Evolutionary conservation across 306 rosid species (phyloP).

Genomic region (Dicorynia guianensis): DNA sequence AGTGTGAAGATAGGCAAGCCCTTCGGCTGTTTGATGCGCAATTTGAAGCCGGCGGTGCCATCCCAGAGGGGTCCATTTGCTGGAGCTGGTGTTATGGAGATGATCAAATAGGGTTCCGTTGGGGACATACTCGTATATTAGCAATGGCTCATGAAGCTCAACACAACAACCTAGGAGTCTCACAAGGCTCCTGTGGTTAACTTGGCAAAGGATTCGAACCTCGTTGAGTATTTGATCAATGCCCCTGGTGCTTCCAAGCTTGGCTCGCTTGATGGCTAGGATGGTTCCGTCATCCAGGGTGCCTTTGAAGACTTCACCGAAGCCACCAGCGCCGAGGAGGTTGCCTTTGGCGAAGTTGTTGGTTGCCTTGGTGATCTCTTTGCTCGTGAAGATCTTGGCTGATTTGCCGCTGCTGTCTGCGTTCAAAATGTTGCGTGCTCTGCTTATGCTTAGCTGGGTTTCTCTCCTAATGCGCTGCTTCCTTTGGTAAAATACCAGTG

Average conservation of each 20-base stretch:
- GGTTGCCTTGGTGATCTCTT: constrained; percentile 56
- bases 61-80: constrained; percentile 18
- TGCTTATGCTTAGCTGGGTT: constrained; percentile 19
- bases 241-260: constrained; percentile 48
- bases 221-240: constrained; percentile 57
- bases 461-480: constrained; percentile 14
- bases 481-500: constrained; percentile 10
- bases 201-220: constrained; percentile 62
- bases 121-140: constrained; percentile 49
- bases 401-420: constrained; percentile 49
- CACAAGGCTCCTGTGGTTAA: constrained; percentile 57
- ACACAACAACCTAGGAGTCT: constrained; percentile 54
- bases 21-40: constrained; percentile 48
- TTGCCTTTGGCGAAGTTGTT: constrained; percentile 55
- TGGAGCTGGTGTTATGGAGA: constrained; percentile 34
- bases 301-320: constrained; percentile 62
- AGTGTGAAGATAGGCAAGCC: constrained; percentile 55
- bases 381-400: constrained; percentile 52
- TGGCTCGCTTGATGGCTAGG: constrained; percentile 56
- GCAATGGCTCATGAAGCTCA: constrained; percentile 55
- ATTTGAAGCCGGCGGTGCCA: constrained; percentile 50
- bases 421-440: constrained; percentile 29
- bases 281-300: constrained; percentile 44
- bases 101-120: constrained; percentile 59
- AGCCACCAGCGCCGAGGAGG: constrained; percentile 53